Evolutionary conservation across 768 basidiomycete genomes (phyloP).

Genomic region (Collybia sp.): DNA sequence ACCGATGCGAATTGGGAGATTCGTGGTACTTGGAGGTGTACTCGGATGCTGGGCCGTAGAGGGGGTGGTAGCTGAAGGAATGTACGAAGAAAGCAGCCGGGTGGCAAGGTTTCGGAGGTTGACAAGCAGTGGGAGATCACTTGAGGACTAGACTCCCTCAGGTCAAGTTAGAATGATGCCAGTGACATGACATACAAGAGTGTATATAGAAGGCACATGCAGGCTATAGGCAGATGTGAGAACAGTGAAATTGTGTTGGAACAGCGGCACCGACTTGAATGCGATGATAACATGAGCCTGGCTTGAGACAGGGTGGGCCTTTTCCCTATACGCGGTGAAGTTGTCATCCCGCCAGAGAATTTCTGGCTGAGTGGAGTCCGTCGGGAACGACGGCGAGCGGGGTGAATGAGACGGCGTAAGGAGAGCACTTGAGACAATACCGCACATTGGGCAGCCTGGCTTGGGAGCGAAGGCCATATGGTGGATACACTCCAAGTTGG

Average conservation of each 20-base stretch:
- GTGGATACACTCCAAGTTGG: constrained; percentile 6
- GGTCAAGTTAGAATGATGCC: neutral
- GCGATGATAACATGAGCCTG: constrained; percentile 68
- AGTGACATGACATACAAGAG: constrained; percentile 43
- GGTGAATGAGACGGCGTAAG: constrained; percentile 40
- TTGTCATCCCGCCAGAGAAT: constrained; percentile 75
- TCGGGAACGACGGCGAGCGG: constrained; percentile 39
- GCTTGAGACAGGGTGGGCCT: constrained; percentile 64
- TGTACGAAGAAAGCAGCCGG: constrained; percentile 47
- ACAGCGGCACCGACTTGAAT: constrained; percentile 56
- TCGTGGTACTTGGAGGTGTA: constrained; percentile 17
- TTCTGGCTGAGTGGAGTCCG: constrained; percentile 47
- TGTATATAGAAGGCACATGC: constrained; percentile 76
- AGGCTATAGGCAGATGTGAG: constrained; percentile 36
- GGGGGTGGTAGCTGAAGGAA: constrained; percentile 31
- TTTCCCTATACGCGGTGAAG: constrained; percentile 72
- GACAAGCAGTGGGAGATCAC: constrained; percentile 69
- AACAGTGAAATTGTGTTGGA: neutral
- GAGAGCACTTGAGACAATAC: constrained; percentile 57
- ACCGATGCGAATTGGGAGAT: constrained; percentile 54
- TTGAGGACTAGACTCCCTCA: constrained; percentile 48
- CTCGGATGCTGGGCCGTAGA: constrained; percentile 26
- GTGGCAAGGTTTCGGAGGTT: constrained; percentile 54
- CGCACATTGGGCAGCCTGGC: constrained; percentile 73
- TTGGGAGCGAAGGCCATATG: constrained; percentile 57